Evolutionary conservation across 1,139 yeast species (phyloP), one percentile per base, ranked within the genome.

Genomic region (Kodamaea fungicola): DNA sequence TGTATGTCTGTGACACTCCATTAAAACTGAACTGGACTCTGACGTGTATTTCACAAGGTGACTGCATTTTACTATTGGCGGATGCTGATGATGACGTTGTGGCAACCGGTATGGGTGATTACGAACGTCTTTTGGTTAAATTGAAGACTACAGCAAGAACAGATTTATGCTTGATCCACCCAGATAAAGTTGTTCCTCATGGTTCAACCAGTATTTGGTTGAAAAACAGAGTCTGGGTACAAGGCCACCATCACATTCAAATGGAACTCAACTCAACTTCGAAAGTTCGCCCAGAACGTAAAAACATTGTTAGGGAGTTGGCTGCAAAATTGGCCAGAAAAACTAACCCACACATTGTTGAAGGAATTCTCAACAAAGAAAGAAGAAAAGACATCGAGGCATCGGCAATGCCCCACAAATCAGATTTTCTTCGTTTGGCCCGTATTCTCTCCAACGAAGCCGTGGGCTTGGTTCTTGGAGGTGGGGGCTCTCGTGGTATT

Each of bases 401-500:
- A 8, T 64, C 81, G 7, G 65, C 71, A 32, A 75, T 75, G 47
- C 64, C 76, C 9, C 89, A 86, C 55, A 92, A 92, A 59, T 84
- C 83, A 55, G 98, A 92, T 56, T 92, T 92, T 55, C 70, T 87
- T 58, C 72, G 98, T 40, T 64, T 92, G 26, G 98, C 98, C 0
- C 73, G 98, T 49, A 76, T 92, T 9, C 62, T 92, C 21, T 86
- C 97, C 0, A 95, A 96, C 10, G 89, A 89, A 56, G 96, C 96
- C 0, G 88, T 92, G 28, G 98, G 97, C 0, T 67, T 92, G 12
- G 97, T 92, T 2, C 69, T 92, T 7, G 98, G 98, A 3, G 98
- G 98, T 9, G 98, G 98, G 32, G 98, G 98, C 23, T 96, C 98
- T 0, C 73, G 98, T 50, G 98, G 98, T 1, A 74, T 92, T 10